A percentile compares a stretch with the other conserved stretches of the same genome.
phyloP scores from a whole-genome alignment of 2,329 filamentous ascomycete species.

The Uncinocarpus reesii region DNA sequence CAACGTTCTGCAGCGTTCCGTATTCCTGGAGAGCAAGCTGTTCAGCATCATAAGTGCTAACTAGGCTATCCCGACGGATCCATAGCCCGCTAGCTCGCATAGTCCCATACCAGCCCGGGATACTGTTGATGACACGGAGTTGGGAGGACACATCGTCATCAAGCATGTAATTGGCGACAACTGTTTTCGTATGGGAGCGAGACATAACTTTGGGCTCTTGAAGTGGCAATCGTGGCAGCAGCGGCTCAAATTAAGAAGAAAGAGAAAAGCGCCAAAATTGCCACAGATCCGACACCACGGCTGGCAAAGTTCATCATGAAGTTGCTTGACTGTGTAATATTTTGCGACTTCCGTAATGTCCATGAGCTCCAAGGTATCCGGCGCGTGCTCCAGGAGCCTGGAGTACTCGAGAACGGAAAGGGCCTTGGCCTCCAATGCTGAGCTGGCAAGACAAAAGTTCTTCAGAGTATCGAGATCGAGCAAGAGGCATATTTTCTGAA shows the following conservation, averaged over 20 bases:
- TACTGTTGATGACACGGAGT: not conserved
- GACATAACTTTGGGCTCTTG: not conserved
- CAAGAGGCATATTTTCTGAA: not conserved
- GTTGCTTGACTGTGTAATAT: not conserved
- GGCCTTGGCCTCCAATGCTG: not conserved
- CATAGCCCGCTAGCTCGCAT: not conserved
- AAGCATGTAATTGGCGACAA: not conserved
- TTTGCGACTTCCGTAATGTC: not conserved
- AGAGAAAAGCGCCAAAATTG: not conserved
- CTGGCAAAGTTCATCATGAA: not conserved
- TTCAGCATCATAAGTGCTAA: not conserved
- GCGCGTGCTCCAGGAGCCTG: not conserved
- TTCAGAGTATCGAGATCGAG: not conserved
- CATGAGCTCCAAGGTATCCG: not conserved
- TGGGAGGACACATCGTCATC: not conserved
- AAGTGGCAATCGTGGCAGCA: conserved; percentile 6
- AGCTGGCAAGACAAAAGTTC: not conserved
- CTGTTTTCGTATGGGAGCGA: not conserved
- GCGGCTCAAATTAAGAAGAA: not conserved
- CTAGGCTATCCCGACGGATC: not conserved
- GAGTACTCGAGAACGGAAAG: not conserved
- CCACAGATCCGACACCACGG: not conserved
- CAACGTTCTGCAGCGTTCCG: not conserved
- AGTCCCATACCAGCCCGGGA: not conserved
- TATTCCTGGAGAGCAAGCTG: not conserved